phyloP scores from a whole-genome alignment of 2,329 filamentous ascomycete genomes.

The Macrophomina pseudophaseolina region DNA sequence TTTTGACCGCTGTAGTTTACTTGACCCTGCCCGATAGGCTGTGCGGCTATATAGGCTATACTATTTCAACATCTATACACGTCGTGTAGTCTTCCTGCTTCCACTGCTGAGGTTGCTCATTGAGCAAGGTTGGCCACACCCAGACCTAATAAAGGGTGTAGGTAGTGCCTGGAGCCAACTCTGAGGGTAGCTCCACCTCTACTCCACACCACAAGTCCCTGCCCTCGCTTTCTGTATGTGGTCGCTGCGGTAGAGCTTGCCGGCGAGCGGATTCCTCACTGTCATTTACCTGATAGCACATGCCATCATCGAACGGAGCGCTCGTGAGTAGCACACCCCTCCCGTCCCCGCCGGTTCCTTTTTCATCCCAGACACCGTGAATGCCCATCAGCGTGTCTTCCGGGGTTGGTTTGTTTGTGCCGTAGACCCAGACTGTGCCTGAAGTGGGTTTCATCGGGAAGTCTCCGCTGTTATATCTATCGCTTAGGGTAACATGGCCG shows the following conservation, averaged over 20 bases:
- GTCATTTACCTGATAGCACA: not conserved
- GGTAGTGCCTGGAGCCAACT: conserved; percentile 64
- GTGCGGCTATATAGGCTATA: conserved; percentile 30
- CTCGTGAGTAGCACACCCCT: not conserved
- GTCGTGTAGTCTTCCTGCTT: conserved; percentile 65
- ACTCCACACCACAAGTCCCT: conserved; percentile 75
- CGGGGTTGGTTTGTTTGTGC: not conserved
- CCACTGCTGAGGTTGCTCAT: conserved; percentile 48
- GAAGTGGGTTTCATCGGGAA: not conserved
- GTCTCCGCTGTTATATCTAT: not conserved
- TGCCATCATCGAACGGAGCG: not conserved
- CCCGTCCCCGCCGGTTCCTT: not conserved
- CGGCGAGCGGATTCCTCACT: not conserved
- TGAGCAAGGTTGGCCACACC: conserved; percentile 75
- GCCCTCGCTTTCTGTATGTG: not conserved
- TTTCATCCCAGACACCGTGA: not conserved
- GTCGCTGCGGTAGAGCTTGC: not conserved
- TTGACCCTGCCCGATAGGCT: not conserved
- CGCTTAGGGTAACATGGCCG: not conserved
- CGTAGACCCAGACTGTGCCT: not conserved
- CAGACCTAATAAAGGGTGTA: conserved; percentile 96
- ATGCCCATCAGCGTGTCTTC: not conserved
- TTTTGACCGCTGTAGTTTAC: not conserved
- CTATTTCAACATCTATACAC: conserved; percentile 61
- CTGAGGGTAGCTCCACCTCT: conserved; percentile 74